Evolutionary conservation across 2,329 filamentous ascomycete species (phyloP).

Genomic region (Sclerotinia subarctica): DNA sequence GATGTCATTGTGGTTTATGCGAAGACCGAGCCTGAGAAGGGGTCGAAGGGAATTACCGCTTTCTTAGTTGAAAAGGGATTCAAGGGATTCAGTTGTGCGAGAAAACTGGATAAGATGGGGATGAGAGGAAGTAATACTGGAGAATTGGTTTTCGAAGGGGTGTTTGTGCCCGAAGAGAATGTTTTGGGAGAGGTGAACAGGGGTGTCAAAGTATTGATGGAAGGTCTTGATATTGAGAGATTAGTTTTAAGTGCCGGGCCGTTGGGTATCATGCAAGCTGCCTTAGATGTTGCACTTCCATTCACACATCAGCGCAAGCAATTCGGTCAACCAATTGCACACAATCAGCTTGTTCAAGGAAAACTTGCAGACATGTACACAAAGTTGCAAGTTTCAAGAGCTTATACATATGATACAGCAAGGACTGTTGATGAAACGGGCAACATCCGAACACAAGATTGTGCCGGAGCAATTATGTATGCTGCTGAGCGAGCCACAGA

Average conservation of each 20-base stretch:
- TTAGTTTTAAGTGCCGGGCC: conserved; percentile 89
- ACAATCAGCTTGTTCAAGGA: conserved; percentile 90
- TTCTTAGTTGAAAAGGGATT: conserved; percentile 74
- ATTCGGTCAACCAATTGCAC: conserved; percentile 80
- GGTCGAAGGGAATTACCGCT: conserved; percentile 88
- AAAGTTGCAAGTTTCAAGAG: conserved; percentile 76
- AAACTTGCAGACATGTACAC: conserved; percentile 98
- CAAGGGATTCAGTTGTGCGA: conserved; percentile 77
- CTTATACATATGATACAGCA: conserved; percentile 86
- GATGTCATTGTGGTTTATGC: conserved; percentile 93
- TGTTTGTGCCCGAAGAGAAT: conserved; percentile 83
- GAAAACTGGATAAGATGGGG: conserved; percentile 95
- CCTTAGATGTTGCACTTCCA: conserved; percentile 79
- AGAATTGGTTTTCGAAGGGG: conserved; percentile 84
- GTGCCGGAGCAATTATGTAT: conserved; percentile 89
- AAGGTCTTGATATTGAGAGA: conserved; percentile 89
- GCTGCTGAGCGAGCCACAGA: conserved; percentile 89
- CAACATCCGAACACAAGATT: conserved; percentile 79
- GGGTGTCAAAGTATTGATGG: conserved; percentile 90
- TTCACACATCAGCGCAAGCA: conserved; percentile 88
- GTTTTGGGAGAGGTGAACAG: conserved; percentile 75
- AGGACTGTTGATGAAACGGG: conserved; percentile 73
- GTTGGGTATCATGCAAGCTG: conserved; percentile 89
- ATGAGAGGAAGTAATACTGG: conserved; percentile 98
- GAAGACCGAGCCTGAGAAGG: conserved; percentile 79